Base-by-base conservation (phyloP, 345 rosid species). In the Populus nigra region DNA sequence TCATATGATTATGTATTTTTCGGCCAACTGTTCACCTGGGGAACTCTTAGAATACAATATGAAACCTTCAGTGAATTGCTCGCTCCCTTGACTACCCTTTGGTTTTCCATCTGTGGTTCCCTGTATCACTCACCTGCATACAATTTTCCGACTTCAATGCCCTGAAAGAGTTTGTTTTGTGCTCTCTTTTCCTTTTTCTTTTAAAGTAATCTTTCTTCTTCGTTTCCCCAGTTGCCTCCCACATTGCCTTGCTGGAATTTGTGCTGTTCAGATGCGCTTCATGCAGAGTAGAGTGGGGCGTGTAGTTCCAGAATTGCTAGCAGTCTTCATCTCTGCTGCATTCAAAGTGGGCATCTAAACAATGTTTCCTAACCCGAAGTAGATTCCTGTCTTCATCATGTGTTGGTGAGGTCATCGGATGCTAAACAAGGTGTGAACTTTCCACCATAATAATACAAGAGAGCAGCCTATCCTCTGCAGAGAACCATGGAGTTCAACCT, bases 241-340 rank as follows among this genome's bases (percentile, higher is more conserved):
- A 31, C 27, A 29, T 45, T 20, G 55, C 67, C 55, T 61, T 29
- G 79, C 71, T 63, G 75, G 68, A 29, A 70, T 23, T 62, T 20
- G n/a, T 20, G 49, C 69, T 33, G 57, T 3, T 39, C 16, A 20
- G 9, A 31, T 10, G 29, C 23, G 50, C 38, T 38, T 57, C 29
- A 25, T 10, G 41, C 20, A 38, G 31, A 41, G 62, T n/a, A n/a
- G 35, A n/a, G 61, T 12, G n/a, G 61, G 45, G 45, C 45, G 35
- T 55, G 72, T 35, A 45, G 35, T 12, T 47, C 4, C 73, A 17
- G 55, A 27, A 57, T 7, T 7, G 25, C 61, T 39, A 33, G 5
- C 27, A 38, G 27, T 57, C 67, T 57, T 57, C 65, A 23, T 38
- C 12, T 33, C 43, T n/a, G 61, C 7, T 38, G 53, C 20, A 33